Conservation (phyloP, 1,139 yeast species). For the Kurtzmaniella natalensis region DNA sequence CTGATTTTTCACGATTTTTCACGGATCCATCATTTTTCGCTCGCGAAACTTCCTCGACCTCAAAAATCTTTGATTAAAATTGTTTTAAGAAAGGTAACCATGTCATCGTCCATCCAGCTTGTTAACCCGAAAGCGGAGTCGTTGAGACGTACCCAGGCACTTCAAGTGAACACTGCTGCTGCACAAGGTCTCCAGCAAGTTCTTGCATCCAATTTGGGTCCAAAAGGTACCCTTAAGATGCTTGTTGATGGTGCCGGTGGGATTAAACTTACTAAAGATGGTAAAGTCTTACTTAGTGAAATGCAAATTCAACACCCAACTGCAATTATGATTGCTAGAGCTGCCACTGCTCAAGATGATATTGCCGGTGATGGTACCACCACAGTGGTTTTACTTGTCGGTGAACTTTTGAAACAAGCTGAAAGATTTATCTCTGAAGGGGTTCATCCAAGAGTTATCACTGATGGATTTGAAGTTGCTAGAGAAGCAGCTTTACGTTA, state of each 20-base stretch:
- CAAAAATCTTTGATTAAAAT: too few species aligned
- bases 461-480: slow-evolving; percentile 93
- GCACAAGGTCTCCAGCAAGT: slow-evolving; percentile 97
- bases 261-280: slow-evolving; percentile 94
- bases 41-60: too few species aligned
- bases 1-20: too few species aligned
- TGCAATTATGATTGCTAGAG: slow-evolving; percentile 97
- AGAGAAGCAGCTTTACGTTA: slow-evolving; percentile 68
- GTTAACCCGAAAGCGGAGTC: slow-evolving; percentile 97
- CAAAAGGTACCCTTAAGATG: slow-evolving; percentile 95
- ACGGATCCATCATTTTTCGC: too few species aligned
- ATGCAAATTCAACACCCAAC: slow-evolving; percentile 99
- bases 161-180: slow-evolving; percentile 91
- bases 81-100: too few species aligned
- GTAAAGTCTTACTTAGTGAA: slow-evolving; percentile 86
- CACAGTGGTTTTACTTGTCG: slow-evolving; percentile 91
- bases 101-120: slow-evolving; percentile 72
- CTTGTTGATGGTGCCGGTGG: slow-evolving; percentile 96
- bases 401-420: slow-evolving; percentile 92
- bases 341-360: slow-evolving; percentile 98
- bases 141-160: slow-evolving; percentile 87
- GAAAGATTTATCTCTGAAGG: slow-evolving; percentile 91
- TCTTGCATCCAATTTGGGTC: slow-evolving; percentile 87
- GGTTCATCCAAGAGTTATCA: slow-evolving; percentile 89
- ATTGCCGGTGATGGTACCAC: slow-evolving; percentile 99